Percentiles rank a stretch among this genome's conserved stretches.
These are phyloP conservation scores for Purpureocillium takamizusanense DNA, from an alignment of 2,329 filamentous ascomycete species.

Conservation along the genomic window DNA sequence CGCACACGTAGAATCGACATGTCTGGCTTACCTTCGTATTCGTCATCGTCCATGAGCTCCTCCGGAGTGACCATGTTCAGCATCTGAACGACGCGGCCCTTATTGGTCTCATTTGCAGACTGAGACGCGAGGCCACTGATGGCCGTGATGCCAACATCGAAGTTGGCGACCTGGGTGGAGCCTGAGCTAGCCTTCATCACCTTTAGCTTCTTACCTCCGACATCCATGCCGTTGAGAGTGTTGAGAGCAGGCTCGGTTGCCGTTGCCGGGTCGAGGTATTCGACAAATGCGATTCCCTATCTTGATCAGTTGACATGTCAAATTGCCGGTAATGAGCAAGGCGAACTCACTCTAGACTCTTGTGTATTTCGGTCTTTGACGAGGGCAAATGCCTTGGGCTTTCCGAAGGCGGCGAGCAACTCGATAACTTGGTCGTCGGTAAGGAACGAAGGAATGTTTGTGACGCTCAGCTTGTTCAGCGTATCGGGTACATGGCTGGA, in stretches of 20 bases:
- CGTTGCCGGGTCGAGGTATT: slow-evolving; percentile 66
- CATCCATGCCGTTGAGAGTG: slow-evolving; percentile 84
- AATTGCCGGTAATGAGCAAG: not conserved
- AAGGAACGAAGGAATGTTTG: slow-evolving; percentile 81
- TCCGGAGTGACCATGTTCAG: slow-evolving; percentile 98
- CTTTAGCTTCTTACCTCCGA: slow-evolving; percentile 78
- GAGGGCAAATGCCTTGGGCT: slow-evolving; percentile 83
- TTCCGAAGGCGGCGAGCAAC: slow-evolving; percentile 81
- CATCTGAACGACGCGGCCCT: slow-evolving; percentile 77
- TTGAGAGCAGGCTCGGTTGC: slow-evolving; percentile 81
- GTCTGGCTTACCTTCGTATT: slow-evolving; percentile 73
- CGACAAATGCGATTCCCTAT: slow-evolving; percentile 92
- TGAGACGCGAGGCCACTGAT: slow-evolving; percentile 97
- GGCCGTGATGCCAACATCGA: slow-evolving; percentile 93
- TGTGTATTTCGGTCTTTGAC: slow-evolving; percentile 81
- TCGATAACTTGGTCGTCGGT: slow-evolving; percentile 88
- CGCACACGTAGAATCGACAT: not conserved
- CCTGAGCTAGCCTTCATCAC: slow-evolving; percentile 87
- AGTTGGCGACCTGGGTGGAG: slow-evolving; percentile 80
- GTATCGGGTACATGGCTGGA: slow-evolving; percentile 81
- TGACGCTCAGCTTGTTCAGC: slow-evolving; percentile 88
- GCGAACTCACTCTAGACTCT: slow-evolving; percentile 65
- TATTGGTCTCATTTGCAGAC: slow-evolving; percentile 67
- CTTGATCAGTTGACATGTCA: not conserved
- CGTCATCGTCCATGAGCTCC: slow-evolving; percentile 85